A percentile compares a stretch with the other conserved stretches of the same genome.
Evolutionary conservation across 2,329 filamentous ascomycete genomes (phyloP).

Genomic region (Sporothrix euskadiensis): DNA sequence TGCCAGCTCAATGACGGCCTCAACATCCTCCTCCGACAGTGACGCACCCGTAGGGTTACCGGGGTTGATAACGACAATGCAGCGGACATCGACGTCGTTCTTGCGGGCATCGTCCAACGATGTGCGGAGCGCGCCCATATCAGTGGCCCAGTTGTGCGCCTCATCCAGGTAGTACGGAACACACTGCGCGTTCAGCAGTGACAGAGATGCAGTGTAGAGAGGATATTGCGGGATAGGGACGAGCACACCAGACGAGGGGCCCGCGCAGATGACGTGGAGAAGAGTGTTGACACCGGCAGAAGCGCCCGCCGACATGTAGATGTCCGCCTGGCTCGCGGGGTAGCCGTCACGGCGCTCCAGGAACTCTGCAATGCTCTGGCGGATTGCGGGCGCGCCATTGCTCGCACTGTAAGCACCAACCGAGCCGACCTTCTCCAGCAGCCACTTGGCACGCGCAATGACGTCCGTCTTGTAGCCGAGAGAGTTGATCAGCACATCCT

Average conservation of each 20-base stretch:
- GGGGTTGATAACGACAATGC: slow-evolving; percentile 96
- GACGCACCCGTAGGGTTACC: slow-evolving; percentile 95
- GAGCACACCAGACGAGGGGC: slow-evolving; percentile 75
- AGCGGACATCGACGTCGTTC: slow-evolving; percentile 81
- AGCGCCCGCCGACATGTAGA: slow-evolving; percentile 90
- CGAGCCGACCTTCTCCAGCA: slow-evolving; percentile 81
- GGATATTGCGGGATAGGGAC: slow-evolving; percentile 98
- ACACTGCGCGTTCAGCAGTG: slow-evolving; percentile 78
- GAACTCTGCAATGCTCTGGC: slow-evolving; percentile 87
- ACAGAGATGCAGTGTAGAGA: slow-evolving; percentile 90
- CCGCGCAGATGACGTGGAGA: slow-evolving; percentile 82
- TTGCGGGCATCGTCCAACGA: slow-evolving; percentile 72
- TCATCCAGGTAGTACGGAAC: slow-evolving; percentile 96
- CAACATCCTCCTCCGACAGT: slow-evolving; percentile 75
- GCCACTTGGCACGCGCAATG: slow-evolving; percentile 75
- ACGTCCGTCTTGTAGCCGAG: slow-evolving; percentile 91
- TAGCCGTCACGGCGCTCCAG: slow-evolving; percentile 91
- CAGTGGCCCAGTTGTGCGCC: slow-evolving; percentile 80
- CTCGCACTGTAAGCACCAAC: slow-evolving; percentile 97
- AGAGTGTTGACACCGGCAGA: slow-evolving; percentile 94
- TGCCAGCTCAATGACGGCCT: slow-evolving; percentile 82
- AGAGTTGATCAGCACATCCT: slow-evolving; percentile 70
- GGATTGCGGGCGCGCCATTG: slow-evolving; percentile 81
- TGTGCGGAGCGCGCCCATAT: slow-evolving; percentile 72
- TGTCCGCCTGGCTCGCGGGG: slow-evolving; percentile 73